These are phyloP conservation scores for Dactylellina parvicollis DNA, from an alignment of 2,329 filamentous ascomycete species.

Conservation along the genomic window DNA sequence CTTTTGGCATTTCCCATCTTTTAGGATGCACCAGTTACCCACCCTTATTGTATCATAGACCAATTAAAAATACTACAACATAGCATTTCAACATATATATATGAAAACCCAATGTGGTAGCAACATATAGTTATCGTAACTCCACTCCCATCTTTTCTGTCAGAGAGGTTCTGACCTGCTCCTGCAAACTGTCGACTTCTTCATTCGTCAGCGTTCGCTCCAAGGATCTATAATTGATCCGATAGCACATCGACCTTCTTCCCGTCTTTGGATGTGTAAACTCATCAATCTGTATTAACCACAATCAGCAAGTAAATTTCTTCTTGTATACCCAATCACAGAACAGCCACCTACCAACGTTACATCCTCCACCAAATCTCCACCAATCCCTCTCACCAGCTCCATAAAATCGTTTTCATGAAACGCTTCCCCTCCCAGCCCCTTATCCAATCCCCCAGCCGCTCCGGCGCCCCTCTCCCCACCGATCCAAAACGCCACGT, in stretches of 20 bases:
- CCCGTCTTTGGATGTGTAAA: slow-evolving; percentile 89
- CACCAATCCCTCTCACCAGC: slow-evolving; percentile 82
- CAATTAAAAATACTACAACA: neutral
- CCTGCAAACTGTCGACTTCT: slow-evolving; percentile 81
- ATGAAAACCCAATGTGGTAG: neutral
- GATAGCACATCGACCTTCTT: slow-evolving; percentile 85
- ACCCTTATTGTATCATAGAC: slow-evolving; percentile 48
- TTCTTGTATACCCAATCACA: neutral
- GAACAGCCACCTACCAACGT: slow-evolving; percentile 66
- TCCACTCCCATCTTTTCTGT: slow-evolving; percentile 80
- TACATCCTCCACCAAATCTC: slow-evolving; percentile 88
- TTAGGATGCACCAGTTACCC: slow-evolving; percentile 12
- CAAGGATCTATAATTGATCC: slow-evolving; percentile 91
- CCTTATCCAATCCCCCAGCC: slow-evolving; percentile 58
- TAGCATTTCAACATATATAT: neutral
- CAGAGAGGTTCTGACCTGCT: slow-evolving; percentile 72
- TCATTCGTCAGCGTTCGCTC: slow-evolving; percentile 88
- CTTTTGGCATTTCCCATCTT: slow-evolving; percentile 14
- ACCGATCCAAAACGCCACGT: slow-evolving; percentile 90
- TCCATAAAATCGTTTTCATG: slow-evolving; percentile 99
- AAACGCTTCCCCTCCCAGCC: slow-evolving; percentile 66
- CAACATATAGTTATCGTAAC: slow-evolving; percentile 69
- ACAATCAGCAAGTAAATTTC: neutral
- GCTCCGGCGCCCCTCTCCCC: slow-evolving; percentile 55
- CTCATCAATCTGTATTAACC: slow-evolving; percentile 68